Base-by-base conservation (phyloP, 345 rosid genomes). In the Euphorbia tirucalli region DNA sequence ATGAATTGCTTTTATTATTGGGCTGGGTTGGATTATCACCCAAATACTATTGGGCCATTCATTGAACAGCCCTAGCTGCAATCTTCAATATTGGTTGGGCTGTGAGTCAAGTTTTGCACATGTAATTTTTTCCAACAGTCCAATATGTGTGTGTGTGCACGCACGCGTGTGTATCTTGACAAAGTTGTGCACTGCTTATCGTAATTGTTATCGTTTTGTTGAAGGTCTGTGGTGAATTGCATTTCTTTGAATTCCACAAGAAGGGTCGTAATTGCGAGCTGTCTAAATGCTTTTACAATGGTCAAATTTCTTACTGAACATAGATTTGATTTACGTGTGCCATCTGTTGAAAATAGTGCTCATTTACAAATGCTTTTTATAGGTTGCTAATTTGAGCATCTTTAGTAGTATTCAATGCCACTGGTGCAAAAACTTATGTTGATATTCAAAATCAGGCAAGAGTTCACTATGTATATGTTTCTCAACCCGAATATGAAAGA, bases 71-170 rank as follows among this genome's bases (percentile, higher is more conserved):
- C n/a, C n/a, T n/a, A n/a, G n/a, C n/a, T n/a, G n/a, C 96, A 69
- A 88, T 94, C 73, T 94, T 94, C 80, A 94, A 94, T 79, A 75
- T 92, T 58, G 98, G 98, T 46, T 94, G 98, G 97, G 97, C 97
- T 46, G 96, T 92, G 71, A 86, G 97, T 75, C 98, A 94, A 72
- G 98, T 94, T 84, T 92, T 97, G 39, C 96, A 94, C 83, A 94
- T 94, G 98, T 94, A 90, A 83, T 72, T 43, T 37, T 50, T 78
- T 78, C 68, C 54, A 65, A 60, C 63, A 43, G 32, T 64, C 61
- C 31, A 64, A 15, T 58, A 16, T 64, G 27, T 35, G 2, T 46
- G 14, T n/a, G n/a, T n/a, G n/a, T n/a, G n/a, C n/a, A n/a, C n/a
- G n/a, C n/a, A n/a, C n/a, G n/a, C n/a, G n/a, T n/a, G n/a, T 46